A percentile compares a stretch with the other conserved stretches of the same genome.
Conservation (phyloP, 768 basidiomycete genomes). For the Lactarius trivialis region DNA sequence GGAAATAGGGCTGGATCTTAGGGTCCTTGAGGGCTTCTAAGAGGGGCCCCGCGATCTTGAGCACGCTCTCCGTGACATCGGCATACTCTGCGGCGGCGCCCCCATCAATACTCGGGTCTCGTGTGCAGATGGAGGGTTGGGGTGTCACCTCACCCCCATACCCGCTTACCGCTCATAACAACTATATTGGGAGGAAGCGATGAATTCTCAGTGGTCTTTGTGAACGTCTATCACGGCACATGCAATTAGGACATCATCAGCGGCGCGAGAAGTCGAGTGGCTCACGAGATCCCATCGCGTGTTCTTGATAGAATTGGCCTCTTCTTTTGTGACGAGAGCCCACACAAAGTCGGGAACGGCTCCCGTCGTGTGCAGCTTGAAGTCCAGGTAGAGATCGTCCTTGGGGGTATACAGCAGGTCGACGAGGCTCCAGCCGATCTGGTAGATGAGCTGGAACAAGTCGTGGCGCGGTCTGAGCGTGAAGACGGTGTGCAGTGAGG, state of each 20-base stretch:
- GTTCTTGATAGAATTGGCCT: conserved; percentile 60
- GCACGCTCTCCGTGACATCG: conserved; percentile 72
- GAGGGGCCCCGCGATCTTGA: conserved; percentile 52
- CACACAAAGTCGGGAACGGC: conserved; percentile 67
- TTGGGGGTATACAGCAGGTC: conserved; percentile 67
- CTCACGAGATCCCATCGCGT: conserved; percentile 83
- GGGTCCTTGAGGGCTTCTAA: conserved; percentile 58
- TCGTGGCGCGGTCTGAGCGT: conserved; percentile 81
- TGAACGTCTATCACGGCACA: conserved; percentile 56
- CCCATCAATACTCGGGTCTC: conserved; percentile 9
- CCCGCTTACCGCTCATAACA: conserved; percentile 62
- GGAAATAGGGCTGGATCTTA: conserved; percentile 67
- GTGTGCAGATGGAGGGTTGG: background rate
- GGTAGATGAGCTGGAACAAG: conserved; percentile 56
- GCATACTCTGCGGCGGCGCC: conserved; percentile 54
- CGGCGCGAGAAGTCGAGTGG: conserved; percentile 19
- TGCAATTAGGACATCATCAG: background rate
- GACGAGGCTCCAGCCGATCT: conserved; percentile 54
- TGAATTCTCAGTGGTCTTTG: conserved; percentile 63
- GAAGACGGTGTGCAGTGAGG: conserved; percentile 75
- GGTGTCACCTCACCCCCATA: background rate
- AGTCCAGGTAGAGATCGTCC: conserved; percentile 74
- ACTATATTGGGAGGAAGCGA: conserved; percentile 54
- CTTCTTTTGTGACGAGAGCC: conserved; percentile 77
- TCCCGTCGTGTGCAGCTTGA: conserved; percentile 52